Evolutionary conservation across 2,329 filamentous ascomycete species (phyloP).

Genomic region (Thielaviopsis ethacetica): DNA sequence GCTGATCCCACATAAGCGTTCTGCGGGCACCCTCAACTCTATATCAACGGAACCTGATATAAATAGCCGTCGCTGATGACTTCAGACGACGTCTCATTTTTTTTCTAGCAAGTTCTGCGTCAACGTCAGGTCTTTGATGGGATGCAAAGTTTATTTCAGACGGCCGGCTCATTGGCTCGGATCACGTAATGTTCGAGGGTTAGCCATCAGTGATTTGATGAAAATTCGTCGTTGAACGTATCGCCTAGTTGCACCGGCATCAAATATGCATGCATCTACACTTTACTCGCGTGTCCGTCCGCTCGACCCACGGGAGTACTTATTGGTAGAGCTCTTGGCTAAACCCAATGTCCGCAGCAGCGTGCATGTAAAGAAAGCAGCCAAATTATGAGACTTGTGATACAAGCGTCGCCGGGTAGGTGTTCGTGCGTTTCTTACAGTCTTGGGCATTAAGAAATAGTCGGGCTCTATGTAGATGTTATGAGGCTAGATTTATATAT

Average conservation of each 20-base stretch:
- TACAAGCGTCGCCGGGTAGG: background rate
- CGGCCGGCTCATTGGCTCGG: background rate
- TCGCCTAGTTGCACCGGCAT: conserved; percentile 12
- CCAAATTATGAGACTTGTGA: background rate
- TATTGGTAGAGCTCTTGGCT: background rate
- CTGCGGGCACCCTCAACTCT: background rate
- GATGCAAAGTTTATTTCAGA: too few relatives aligned
- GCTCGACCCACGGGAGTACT: background rate
- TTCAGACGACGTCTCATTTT: background rate
- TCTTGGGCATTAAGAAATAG: background rate
- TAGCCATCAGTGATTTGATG: background rate
- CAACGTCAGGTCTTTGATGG: background rate
- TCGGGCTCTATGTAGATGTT: too few relatives aligned
- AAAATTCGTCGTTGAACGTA: background rate
- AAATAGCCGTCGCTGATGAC: background rate
- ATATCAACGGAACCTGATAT: background rate
- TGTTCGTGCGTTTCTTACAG: background rate
- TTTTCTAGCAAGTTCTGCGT: background rate
- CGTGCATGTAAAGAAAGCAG: background rate
- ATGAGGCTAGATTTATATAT: too few relatives aligned
- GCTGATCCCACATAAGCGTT: background rate
- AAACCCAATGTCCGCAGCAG: background rate
- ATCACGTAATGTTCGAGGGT: too few relatives aligned
- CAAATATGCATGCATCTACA: conserved; percentile 6
- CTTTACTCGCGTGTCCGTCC: background rate